A percentile compares a stretch with the other conserved stretches of the same genome.
These are phyloP conservation scores for Pichia sp. DNA, from an alignment of 1,139 yeast genomes.

Conservation along the genomic window DNA sequence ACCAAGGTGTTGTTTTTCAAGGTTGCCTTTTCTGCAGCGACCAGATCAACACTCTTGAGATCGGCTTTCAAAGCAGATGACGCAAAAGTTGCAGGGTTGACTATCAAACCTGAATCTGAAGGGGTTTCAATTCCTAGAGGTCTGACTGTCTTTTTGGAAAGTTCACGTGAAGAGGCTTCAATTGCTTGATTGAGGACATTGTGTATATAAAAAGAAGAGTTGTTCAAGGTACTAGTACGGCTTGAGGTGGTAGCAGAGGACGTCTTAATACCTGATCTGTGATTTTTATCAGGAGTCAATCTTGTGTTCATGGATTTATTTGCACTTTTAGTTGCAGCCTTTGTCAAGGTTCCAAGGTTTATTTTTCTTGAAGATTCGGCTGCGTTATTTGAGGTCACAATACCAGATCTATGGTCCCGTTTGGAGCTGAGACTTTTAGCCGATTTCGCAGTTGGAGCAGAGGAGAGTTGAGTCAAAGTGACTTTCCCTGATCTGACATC, in stretches of 20 bases:
- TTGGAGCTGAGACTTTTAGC: conserved; percentile 19
- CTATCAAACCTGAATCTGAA: conserved; percentile 18
- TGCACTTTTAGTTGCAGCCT: conserved; percentile 43
- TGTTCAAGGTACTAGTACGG: conserved; percentile 2
- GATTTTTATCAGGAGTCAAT: conserved; percentile 18
- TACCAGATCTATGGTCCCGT: conserved; percentile 35
- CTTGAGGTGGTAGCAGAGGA: conserved; percentile 1
- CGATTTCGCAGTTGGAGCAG: conserved; percentile 17
- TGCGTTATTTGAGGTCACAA: conserved; percentile 38
- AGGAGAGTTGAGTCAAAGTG: conserved; percentile 30
- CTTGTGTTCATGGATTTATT: conserved; percentile 44
- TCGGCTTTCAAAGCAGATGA: conserved; percentile 34
- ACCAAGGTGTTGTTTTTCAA: conserved; percentile 38
- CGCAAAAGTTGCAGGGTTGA: conserved; percentile 19
- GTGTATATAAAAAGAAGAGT: conserved; percentile 15
- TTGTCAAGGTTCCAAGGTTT: conserved; percentile 30
- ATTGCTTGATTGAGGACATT: conserved; percentile 19
- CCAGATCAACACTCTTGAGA: conserved; percentile 24
- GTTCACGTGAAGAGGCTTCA: conserved; percentile 13
- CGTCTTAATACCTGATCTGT: conserved; percentile 18
- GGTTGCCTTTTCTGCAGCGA: conserved; percentile 28
- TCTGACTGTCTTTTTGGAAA: conserved; percentile 11
- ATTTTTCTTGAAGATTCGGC: conserved; percentile 35
- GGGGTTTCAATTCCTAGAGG: conserved; percentile 18
- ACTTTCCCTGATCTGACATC: conserved; percentile 40